phyloP scores from a whole-genome alignment of 768 basidiomycete species.

The Suillus bovinus region DNA sequence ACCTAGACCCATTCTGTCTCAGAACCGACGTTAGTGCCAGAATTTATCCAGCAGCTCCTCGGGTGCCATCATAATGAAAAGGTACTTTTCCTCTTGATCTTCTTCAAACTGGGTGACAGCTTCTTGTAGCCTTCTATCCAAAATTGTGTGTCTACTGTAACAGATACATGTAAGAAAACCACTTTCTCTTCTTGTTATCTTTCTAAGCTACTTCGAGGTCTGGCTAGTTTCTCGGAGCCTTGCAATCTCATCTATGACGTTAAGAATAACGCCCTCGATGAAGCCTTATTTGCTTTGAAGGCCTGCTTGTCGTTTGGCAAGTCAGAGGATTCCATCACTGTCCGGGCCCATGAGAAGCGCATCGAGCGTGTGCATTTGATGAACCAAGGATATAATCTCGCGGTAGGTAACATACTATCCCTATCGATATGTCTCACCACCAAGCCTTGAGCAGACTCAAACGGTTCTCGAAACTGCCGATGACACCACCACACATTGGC shows the following conservation, averaged over 20 bases:
- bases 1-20: constrained; percentile 5
- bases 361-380: constrained; percentile 41
- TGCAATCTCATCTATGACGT: constrained; percentile 54
- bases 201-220: constrained; percentile 38
- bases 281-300: constrained; percentile 40
- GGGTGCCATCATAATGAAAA: constrained; percentile 84
- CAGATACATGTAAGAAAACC: constrained; percentile 61
- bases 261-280: constrained; percentile 42
- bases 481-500: constrained; percentile 72
- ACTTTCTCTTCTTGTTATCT: neutral
- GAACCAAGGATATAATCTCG: constrained; percentile 42
- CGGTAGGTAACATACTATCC: constrained; percentile 39
- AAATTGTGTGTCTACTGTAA: constrained; percentile 63
- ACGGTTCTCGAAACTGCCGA: constrained; percentile 52
- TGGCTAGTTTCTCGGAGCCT: constrained; percentile 63
- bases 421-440: neutral
- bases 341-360: constrained; percentile 45
- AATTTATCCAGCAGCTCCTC: constrained; percentile 63
- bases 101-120: neutral
- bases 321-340: constrained; percentile 40
- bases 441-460: constrained; percentile 31
- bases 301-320: constrained; percentile 28
- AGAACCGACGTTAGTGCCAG: constrained; percentile 66
- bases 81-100: constrained; percentile 36
- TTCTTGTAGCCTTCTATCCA: constrained; percentile 68